Evolutionary conservation across 352 stramenopile genomes (phyloP).

Genomic region (Aphanomyces stellatus): DNA sequence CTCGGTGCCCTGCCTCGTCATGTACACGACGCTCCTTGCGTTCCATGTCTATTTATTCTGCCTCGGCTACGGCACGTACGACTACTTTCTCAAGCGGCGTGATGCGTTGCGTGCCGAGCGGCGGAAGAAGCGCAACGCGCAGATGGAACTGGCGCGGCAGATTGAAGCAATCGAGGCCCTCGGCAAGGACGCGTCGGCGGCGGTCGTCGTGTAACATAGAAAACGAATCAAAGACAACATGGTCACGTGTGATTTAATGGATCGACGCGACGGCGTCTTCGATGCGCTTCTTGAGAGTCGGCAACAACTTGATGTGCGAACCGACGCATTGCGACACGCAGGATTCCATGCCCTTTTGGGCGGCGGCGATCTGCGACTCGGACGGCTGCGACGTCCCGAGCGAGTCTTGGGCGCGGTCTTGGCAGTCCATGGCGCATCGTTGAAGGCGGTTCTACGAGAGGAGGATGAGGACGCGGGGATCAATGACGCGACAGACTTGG

Average conservation of each 20-base stretch:
- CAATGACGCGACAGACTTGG: slow-evolving; percentile 27
- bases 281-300: slow-evolving; percentile 62
- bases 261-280: slow-evolving; percentile 44
- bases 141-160: background rate
- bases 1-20: slow-evolving; percentile 70
- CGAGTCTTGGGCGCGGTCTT: slow-evolving; percentile 71
- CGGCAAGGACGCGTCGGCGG: background rate
- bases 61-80: slow-evolving; percentile 78
- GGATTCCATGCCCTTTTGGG: slow-evolving; percentile 69
- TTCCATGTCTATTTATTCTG: slow-evolving; percentile 76
- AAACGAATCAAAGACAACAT: too few relatives aligned
- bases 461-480: background rate
- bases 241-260: too few relatives aligned
- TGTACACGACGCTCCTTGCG: slow-evolving; percentile 77
- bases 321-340: slow-evolving; percentile 64
- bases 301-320: slow-evolving; percentile 65
- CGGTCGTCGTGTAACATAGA: background rate
- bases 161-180: background rate
- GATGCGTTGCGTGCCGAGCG: slow-evolving; percentile 39
- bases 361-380: slow-evolving; percentile 51
- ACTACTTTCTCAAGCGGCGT: slow-evolving; percentile 78
- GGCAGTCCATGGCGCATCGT: slow-evolving; percentile 78
- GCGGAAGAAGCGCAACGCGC: background rate
- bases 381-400: slow-evolving; percentile 57
- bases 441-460: slow-evolving; percentile 57